Percentiles rank a stretch among this genome's conserved stretches.
Evolutionary conservation across 169 alveolate genomes (phyloP).

Genomic region (Eimeria sp.): DNA sequence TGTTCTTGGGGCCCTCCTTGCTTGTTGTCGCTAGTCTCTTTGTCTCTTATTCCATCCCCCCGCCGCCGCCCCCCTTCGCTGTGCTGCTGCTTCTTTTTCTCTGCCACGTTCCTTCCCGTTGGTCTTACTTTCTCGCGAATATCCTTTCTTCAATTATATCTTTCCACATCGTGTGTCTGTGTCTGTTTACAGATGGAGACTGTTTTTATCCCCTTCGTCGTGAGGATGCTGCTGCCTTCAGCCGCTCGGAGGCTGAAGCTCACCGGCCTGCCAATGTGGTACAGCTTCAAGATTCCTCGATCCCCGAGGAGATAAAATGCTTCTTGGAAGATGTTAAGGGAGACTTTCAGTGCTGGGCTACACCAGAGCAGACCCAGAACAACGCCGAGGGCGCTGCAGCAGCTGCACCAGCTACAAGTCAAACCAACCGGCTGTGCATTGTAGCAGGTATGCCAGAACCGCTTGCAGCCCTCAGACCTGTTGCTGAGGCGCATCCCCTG

Average conservation of each 20-base stretch:
- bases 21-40: not conserved
- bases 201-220: conserved; percentile 52
- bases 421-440: not conserved
- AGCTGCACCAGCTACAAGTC: not conserved
- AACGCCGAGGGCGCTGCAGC: conserved; percentile 14
- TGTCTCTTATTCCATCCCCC: not conserved
- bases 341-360: conserved; percentile 46
- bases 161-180: not conserved
- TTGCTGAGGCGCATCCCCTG: not conserved
- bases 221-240: conserved; percentile 39
- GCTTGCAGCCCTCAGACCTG: not conserved
- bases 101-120: not conserved
- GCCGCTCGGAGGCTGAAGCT: not conserved
- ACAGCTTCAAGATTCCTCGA: not conserved
- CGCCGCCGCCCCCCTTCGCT: not conserved
- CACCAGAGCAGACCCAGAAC: not conserved
- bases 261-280: conserved; percentile 9
- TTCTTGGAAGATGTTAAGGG: not conserved
- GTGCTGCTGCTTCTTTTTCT: not conserved
- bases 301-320: conserved; percentile 20
- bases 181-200: conserved; percentile 43
- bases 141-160: not conserved
- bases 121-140: not conserved
- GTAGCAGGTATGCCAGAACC: conserved; percentile 44
- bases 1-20: not conserved